Conservation (phyloP, 176 grass and related monocot species). For the Oropetium thomaeum region DNA sequence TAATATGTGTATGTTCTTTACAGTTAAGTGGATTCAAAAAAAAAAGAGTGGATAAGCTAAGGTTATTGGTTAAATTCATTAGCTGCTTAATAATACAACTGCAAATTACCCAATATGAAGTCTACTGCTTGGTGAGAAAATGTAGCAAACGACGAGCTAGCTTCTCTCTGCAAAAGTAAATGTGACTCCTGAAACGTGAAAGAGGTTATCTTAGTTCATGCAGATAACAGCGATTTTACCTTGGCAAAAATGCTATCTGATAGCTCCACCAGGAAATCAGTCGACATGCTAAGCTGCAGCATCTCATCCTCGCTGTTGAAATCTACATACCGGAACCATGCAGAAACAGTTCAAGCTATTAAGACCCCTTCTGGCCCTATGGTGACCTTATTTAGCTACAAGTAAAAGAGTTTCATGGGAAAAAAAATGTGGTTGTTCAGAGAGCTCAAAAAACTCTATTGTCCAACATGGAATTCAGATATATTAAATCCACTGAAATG, state of each 20-base stretch:
- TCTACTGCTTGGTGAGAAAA: conserved; percentile 94
- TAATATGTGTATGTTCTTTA: not conserved
- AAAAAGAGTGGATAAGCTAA: not conserved
- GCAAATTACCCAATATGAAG: conserved; percentile 71
- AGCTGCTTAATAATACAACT: not conserved
- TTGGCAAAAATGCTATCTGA: conserved; percentile 58
- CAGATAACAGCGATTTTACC: conserved; percentile 42
- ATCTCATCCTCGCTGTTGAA: conserved; percentile 70
- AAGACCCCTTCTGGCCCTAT: not conserved
- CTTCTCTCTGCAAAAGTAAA: conserved; percentile 52
- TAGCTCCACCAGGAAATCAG: conserved; percentile 78
- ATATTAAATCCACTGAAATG: not conserved
- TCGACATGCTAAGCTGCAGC: conserved; percentile 65
- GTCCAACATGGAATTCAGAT: not conserved
- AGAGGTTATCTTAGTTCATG: not conserved
- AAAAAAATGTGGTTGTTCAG: not conserved
- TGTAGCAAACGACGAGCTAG: conserved; percentile 51
- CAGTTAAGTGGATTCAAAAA: not conserved
- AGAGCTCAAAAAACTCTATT: not conserved
- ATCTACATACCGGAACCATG: no score
- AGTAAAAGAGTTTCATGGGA: not conserved
- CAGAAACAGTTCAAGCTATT: not conserved
- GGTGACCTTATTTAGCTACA: not conserved
- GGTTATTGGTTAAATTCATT: not conserved
- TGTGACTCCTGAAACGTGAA: conserved; percentile 24